A percentile compares a stretch with the other conserved stretches of the same genome.
These are phyloP conservation scores for Diaporthe helianthi DNA, from an alignment of 2,329 filamentous ascomycete species.

Conservation along the genomic window DNA sequence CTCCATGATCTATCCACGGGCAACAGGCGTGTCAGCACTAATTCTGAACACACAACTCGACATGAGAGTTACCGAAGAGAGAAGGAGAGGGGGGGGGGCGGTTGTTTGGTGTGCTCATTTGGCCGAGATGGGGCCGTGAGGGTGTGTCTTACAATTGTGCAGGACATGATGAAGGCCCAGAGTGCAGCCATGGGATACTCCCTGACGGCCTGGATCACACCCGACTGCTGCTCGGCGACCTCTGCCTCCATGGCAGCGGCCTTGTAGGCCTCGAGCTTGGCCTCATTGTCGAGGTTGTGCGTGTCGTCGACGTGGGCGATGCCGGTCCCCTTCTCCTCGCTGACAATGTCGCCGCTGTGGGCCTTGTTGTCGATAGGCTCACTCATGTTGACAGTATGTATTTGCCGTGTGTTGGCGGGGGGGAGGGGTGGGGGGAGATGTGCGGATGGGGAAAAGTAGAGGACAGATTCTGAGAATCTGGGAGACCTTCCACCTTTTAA, in stretches of 20 bases:
- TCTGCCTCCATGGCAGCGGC: slow-evolving; percentile 64
- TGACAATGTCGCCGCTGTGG: background rate
- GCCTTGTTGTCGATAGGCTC: slow-evolving; percentile 8
- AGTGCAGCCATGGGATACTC: slow-evolving; percentile 47
- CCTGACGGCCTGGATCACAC: slow-evolving; percentile 44
- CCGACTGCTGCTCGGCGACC: slow-evolving; percentile 47
- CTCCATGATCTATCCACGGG: slow-evolving; percentile 64
- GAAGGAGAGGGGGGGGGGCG: too few relatives aligned
- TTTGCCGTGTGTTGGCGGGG: background rate
- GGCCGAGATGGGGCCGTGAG: background rate
- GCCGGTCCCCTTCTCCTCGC: slow-evolving; percentile 10
- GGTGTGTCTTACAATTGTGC: slow-evolving; percentile 49
- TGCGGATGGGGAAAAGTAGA: background rate
- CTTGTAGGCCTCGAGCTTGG: slow-evolving; percentile 51
- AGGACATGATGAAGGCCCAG: slow-evolving; percentile 50
- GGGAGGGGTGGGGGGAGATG: background rate
- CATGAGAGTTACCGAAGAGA: background rate
- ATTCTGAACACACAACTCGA: background rate
- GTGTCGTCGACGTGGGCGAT: background rate
- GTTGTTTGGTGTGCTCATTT: too few relatives aligned
- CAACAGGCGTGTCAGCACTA: slow-evolving; percentile 33
- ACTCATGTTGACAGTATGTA: slow-evolving; percentile 2
- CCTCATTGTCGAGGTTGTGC: slow-evolving; percentile 46
- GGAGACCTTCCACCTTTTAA: slow-evolving; percentile 1
- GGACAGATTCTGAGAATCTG: background rate